Conservation (phyloP, 73 alveolate species). For the Paramecium sonneborni region DNA sequence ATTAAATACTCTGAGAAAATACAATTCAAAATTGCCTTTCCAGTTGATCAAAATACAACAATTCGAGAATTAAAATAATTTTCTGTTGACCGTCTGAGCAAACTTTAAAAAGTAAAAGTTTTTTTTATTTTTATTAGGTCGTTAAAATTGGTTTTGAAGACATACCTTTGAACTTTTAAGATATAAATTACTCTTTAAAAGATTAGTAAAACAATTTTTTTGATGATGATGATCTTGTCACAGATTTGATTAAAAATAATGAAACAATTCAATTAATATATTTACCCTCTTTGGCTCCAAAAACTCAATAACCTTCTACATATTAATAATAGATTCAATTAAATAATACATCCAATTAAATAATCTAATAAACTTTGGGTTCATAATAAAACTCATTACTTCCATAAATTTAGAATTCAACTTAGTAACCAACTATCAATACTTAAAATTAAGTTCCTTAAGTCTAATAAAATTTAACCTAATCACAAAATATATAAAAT, state of each 20-base stretch:
- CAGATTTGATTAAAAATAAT: not conserved
- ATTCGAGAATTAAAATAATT: not conserved
- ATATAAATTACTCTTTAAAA: not conserved
- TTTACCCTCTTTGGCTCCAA: not conserved
- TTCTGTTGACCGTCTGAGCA: conserved; percentile 24
- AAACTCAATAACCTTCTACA: not conserved
- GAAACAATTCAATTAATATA: not conserved
- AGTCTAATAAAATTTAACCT: not conserved
- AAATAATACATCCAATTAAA: not conserved
- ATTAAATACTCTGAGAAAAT: not conserved
- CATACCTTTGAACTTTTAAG: not conserved
- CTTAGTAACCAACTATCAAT: not conserved
- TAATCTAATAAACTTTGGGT: not conserved
- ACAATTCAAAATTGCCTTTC: not conserved
- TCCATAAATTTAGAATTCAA: not conserved
- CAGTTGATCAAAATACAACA: not conserved
- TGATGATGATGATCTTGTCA: not conserved
- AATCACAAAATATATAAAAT: not conserved
- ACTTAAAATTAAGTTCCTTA: not conserved
- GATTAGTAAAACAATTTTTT: not conserved
- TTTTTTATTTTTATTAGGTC: not conserved
- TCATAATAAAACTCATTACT: not conserved
- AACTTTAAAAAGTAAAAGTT: not conserved
- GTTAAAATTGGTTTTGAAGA: not conserved
- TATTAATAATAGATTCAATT: too few species aligned